Evolutionary conservation across 768 basidiomycete species (phyloP), one percentile per base, ranked within the genome.

Genomic region (Multifurca ochricompacta): DNA sequence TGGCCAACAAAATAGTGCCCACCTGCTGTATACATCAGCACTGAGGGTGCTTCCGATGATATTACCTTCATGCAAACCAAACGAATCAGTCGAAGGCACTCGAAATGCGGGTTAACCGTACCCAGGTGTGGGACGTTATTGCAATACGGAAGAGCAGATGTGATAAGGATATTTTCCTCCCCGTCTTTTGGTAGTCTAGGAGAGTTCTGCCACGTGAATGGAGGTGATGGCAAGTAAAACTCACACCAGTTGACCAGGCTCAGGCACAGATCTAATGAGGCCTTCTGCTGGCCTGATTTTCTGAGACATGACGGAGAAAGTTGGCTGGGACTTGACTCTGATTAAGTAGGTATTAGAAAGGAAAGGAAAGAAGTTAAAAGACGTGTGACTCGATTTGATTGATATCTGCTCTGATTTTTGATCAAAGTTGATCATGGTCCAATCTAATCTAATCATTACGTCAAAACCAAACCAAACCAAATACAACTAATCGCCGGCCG

Each of bases 91-190:
- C 14, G 5, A 27, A 19, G 18, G 21, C 18, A 30, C 16, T 48
- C 52, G 30, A 13, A 28, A 18, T 19, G 57, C 40, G 56, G 59
- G 27, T 57, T 59, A 42, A 18, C 70, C 77, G 62, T 66, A 82
- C 94, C 93, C 40, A 96, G 79, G 76, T 97, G 93, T 23, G 95
- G 93, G 10, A 96, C 94, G 64, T 97, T 97, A 69, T 97, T 97
- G 69, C 91, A 92, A 66, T 93, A 93, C 1, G 96, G 96, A 52
- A 99, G 72, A 34, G 96, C 94, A 59, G 92, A 96, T 10, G 96
- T 97, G 62, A 99, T 84, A 27, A 99, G 74, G 39, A 94, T 74
- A 66, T 98, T 99, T 51, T 76, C 75, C 69, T 93, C 85, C 42
- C 94, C 95, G 41, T 83, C 77, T 68, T 85, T 84, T 10, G 96